A percentile compares a stretch with the other conserved stretches of the same genome.
These are phyloP conservation scores for Populus hybrid DNA, from an alignment of 441 rosid genomes.

Conservation along the genomic window DNA sequence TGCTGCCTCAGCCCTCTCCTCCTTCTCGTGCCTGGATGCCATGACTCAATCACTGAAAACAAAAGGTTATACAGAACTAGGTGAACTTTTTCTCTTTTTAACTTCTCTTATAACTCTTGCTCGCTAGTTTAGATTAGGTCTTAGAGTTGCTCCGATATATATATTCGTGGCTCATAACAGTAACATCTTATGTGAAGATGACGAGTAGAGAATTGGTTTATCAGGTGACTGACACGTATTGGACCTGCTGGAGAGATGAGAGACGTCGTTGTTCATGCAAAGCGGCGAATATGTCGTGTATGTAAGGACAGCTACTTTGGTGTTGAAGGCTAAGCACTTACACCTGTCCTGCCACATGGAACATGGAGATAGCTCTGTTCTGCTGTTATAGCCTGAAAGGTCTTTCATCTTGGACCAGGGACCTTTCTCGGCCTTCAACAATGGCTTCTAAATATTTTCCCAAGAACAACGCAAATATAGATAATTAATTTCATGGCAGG, in stretches of 20 bases:
- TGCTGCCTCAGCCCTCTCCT: slow-evolving; percentile 40
- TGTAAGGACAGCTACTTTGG: not conserved
- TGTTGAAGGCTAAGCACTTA: not conserved
- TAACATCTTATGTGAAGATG: not conserved
- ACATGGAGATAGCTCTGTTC: not conserved
- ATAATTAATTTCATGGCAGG: too few relatives aligned
- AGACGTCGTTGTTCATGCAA: not conserved
- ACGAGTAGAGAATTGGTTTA: slow-evolving; percentile 9
- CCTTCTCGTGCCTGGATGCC: slow-evolving; percentile 43
- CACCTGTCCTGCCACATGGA: slow-evolving; percentile 6
- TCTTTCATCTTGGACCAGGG: too few relatives aligned
- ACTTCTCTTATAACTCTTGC: not conserved
- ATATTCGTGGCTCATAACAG: not conserved
- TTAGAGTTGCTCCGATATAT: too few relatives aligned
- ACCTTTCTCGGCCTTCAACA: too few relatives aligned
- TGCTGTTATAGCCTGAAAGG: too few relatives aligned
- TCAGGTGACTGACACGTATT: slow-evolving; percentile 10
- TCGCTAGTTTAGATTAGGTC: too few relatives aligned
- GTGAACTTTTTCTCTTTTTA: not conserved
- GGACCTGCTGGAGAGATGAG: not conserved
- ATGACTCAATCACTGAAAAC: slow-evolving; percentile 9
- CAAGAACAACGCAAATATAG: too few relatives aligned
- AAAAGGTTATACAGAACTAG: not conserved
- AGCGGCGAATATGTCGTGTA: not conserved
- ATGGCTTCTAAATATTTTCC: too few relatives aligned